A percentile compares a stretch with the other conserved stretches of the same genome.
These are phyloP conservation scores for Paramecium tetraurelia DNA, from an alignment of 73 alveolate species.

Conservation along the genomic window DNA sequence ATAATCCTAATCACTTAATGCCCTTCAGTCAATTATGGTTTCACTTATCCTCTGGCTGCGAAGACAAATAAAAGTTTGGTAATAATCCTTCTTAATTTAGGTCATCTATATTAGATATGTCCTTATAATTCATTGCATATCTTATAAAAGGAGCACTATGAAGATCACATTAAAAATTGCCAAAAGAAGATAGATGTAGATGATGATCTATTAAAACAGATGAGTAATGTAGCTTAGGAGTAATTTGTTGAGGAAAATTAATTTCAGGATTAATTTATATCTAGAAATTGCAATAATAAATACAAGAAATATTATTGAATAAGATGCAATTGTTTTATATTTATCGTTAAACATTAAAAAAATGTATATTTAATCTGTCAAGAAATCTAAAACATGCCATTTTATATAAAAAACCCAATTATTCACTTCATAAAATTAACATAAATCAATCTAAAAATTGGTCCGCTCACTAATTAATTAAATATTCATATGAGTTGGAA, in stretches of 20 bases:
- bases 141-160: not conserved
- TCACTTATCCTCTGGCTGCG: not conserved
- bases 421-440: conserved; percentile 13
- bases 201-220: not conserved
- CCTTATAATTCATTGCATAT: not conserved
- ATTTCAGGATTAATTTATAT: not conserved
- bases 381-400: not conserved
- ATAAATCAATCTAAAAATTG: conserved; percentile 17
- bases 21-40: not conserved
- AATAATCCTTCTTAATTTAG: not conserved
- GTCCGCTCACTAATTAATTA: not conserved
- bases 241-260: not conserved
- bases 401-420: not conserved
- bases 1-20: not conserved
- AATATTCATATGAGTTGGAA: not conserved
- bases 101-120: not conserved
- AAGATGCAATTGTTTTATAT: not conserved
- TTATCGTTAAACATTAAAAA: not conserved
- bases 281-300: not conserved
- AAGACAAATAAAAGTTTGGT: not conserved
- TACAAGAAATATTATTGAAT: not conserved
- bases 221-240: not conserved
- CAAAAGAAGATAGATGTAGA: not conserved
- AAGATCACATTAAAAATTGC: not conserved
- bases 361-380: not conserved